Conservation (phyloP, 1,284 basidiomycete species). For the Cutaneotrichosporon sp. region DNA sequence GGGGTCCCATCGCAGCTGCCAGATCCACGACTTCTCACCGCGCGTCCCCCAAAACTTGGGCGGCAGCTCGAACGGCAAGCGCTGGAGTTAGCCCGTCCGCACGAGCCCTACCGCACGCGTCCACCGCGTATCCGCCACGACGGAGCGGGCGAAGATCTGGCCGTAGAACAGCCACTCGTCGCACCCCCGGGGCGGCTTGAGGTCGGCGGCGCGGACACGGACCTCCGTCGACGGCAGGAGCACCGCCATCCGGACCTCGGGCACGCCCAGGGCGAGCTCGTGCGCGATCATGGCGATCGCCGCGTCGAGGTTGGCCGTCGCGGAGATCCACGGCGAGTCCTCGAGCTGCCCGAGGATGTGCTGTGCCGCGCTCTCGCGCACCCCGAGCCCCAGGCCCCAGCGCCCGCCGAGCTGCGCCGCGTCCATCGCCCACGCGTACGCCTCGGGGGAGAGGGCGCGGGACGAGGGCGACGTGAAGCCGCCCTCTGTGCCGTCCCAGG, state of each 20-base stretch:
- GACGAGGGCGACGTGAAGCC: not conserved
- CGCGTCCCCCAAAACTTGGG: constrained; percentile 7
- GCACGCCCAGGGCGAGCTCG: not conserved
- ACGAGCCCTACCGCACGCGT: constrained; percentile 19
- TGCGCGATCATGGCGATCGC: constrained; percentile 34
- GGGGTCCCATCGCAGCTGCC: constrained; percentile 10
- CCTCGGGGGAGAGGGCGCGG: constrained; percentile 2
- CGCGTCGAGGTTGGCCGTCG: constrained; percentile 26
- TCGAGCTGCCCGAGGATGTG: not conserved
- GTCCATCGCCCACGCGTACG: not conserved
- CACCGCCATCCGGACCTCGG: constrained; percentile 8
- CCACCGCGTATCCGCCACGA: constrained; percentile 23
- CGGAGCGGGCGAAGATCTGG: constrained; percentile 27
- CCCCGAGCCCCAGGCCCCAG: not conserved
- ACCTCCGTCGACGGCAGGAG: constrained; percentile 11
- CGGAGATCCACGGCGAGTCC: constrained; percentile 33
- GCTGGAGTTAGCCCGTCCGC: constrained; percentile 3
- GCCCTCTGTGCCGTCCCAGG: constrained; percentile 1
- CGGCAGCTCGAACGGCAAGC: constrained; percentile 16
- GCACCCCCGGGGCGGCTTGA: not conserved
- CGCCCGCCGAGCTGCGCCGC: not conserved
- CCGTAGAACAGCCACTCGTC: constrained; percentile 31
- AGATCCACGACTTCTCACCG: constrained; percentile 1
- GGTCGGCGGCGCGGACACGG: not conserved
- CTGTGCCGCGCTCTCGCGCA: not conserved